Base-by-base conservation (phyloP, 2,329 filamentous ascomycete species). In the Epichloe sp. region DNA sequence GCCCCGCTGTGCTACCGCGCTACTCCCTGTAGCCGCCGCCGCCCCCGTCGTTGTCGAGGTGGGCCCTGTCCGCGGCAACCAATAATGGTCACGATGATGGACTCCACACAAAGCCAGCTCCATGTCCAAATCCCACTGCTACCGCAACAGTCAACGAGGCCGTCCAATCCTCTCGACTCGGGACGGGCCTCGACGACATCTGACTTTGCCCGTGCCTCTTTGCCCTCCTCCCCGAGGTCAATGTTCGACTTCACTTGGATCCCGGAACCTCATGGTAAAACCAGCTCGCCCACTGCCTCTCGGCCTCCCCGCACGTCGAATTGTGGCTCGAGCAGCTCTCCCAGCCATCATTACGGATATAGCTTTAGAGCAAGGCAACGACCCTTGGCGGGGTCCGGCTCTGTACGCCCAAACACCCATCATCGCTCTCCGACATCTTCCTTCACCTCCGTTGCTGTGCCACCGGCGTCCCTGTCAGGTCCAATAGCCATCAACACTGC, bases 191-290 rank as follows among this genome's bases (percentile, higher is more conserved):
- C 50, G 19, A 49, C 50, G 35, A 41, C 50, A n/a, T 49, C 35
- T 17, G 35, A 17, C 41, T n/a, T 38, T 34, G 4, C 45, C 34
- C 31, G 31, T 35, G 26, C 35, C 42, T 47, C 51, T 26, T 12
- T 34, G 15, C 47, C 26, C 37, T 49, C 43, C 10, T 52, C 43
- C 26, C 43, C 51, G 37, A 43, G 41, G 40, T 51, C 52, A 5
- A 21, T 40, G 21, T 51, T 53, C 38, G 40, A 51, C 48, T 53
- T 53, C 36, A 37, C 52, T 49, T 53, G 52, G 48, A 36, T 49
- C 8, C 45, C 52, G 36, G 34, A 43, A 10, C 38, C 38, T 21
- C 47, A 45, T 19, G 44, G 11, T 17, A 14, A 14, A 26, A 42
- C 23, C 26, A 42, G 23, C 19, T 37, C 43, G 17, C 44, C 43